Evolutionary conservation across 2,329 filamentous ascomycete species (phyloP).

Genomic region (Stromatinia cepivora): DNA sequence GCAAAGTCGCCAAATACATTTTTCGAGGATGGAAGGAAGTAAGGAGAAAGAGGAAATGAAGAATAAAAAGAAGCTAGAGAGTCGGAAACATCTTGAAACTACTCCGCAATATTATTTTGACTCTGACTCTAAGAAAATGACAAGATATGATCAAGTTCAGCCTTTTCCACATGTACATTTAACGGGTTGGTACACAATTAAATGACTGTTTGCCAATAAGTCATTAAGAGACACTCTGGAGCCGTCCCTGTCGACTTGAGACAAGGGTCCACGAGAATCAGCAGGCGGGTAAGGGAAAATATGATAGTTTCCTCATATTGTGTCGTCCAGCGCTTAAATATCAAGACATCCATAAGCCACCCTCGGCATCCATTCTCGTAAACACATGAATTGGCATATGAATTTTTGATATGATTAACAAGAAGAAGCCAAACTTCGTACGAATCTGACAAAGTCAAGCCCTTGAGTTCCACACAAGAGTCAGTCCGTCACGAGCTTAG

Average conservation of each 20-base stretch:
- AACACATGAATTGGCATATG: neutral
- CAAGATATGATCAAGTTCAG: neutral
- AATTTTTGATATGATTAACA: neutral
- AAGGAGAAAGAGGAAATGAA: neutral
- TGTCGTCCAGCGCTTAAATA: slow-evolving; percentile 5
- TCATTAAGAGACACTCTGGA: neutral
- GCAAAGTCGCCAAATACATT: neutral
- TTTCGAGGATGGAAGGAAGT: neutral
- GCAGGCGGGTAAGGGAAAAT: slow-evolving; percentile 1
- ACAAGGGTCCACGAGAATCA: neutral
- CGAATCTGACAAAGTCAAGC: slow-evolving; percentile 9
- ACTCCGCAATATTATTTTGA: no score
- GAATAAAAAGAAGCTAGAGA: neutral
- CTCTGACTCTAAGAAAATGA: neutral
- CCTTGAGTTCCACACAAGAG: neutral
- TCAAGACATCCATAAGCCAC: slow-evolving; percentile 11
- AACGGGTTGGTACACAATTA: neutral
- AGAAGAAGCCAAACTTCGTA: neutral
- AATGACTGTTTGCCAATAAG: neutral
- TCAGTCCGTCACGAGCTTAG: neutral
- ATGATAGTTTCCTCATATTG: neutral
- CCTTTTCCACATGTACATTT: neutral
- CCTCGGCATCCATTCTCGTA: neutral
- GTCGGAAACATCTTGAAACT: slow-evolving; percentile 1
- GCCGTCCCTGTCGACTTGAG: neutral